Percentiles rank a stretch among this genome's conserved stretches.
Evolutionary conservation across 225 moss, liverwort and hornwort species (phyloP).

Genomic region (Marchantia paleacea): DNA sequence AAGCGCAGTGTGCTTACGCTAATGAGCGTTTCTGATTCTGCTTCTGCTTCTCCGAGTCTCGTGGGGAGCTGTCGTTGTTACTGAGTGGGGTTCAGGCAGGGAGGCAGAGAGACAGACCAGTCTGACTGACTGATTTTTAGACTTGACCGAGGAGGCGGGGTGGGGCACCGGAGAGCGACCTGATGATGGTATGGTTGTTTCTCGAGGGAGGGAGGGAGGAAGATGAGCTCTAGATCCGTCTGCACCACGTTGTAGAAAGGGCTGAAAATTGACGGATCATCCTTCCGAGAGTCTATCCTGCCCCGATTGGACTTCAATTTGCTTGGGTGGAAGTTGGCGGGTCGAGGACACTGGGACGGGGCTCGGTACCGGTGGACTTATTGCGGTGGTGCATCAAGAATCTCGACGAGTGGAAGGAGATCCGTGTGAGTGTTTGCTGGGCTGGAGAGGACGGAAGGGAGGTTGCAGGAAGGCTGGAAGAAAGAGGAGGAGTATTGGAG

Average conservation of each 20-base stretch:
- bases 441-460: neutral
- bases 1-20: too few species aligned
- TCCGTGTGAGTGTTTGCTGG: neutral
- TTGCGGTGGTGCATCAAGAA: neutral
- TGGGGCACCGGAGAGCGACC: neutral
- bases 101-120: neutral
- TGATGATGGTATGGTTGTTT: neutral
- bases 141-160: neutral
- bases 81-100: neutral
- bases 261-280: neutral
- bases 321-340: neutral
- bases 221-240: slow-evolving; percentile 2
- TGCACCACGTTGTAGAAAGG: neutral
- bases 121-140: neutral
- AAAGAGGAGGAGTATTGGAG: slow-evolving; percentile 34
- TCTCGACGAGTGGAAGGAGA: neutral
- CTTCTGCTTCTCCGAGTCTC: too few species aligned
- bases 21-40: too few species aligned
- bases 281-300: neutral
- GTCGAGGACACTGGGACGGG: neutral
- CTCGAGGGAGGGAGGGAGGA: neutral
- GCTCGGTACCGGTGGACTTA: neutral
- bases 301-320: neutral
- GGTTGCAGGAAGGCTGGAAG: slow-evolving; percentile 24
- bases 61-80: too few species aligned